Conservation (phyloP, 345 rosid species). For the Gossypium ekmanianum region DNA sequence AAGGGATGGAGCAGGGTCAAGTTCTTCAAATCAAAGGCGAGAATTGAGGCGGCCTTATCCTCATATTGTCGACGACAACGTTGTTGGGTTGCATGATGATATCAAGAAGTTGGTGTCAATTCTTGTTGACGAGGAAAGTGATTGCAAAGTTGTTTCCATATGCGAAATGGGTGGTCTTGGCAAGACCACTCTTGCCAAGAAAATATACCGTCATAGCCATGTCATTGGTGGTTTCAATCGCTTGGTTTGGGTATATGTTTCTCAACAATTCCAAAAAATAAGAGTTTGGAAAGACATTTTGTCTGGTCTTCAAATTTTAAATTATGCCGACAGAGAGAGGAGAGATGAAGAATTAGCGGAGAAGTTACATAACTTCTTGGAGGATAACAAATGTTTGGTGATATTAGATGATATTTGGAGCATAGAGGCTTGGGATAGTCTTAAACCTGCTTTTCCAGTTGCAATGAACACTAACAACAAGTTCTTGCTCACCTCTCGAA, state of each 20-base stretch:
- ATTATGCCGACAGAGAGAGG: constrained; percentile 2
- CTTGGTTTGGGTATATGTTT: constrained; percentile 40
- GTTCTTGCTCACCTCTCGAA: constrained; percentile 41
- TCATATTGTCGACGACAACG: constrained; percentile 16
- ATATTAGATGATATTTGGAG: constrained; percentile 47
- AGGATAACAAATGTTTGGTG: constrained; percentile 31
- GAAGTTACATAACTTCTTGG: constrained; percentile 15
- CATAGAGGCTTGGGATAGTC: constrained; percentile 28
- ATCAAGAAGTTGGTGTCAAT: constrained; percentile 17
- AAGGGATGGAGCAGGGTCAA: not conserved
- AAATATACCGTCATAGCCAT: constrained; percentile 21
- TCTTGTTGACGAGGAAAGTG: constrained; percentile 12
- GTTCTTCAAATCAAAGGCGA: not conserved
- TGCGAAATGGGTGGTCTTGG: constrained; percentile 53
- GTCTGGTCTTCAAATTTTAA: constrained; percentile 11
- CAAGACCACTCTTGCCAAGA: constrained; percentile 43
- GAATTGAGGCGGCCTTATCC: constrained; percentile 30
- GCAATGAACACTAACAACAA: constrained; percentile 9
- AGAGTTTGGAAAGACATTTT: constrained; percentile 33
- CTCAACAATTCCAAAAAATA: constrained; percentile 28
- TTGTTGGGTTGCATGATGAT: constrained; percentile 32
- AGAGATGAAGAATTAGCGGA: constrained; percentile 29
- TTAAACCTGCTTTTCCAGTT: constrained; percentile 35
- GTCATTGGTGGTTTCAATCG: constrained; percentile 23
- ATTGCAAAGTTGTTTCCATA: constrained; percentile 18